Base-by-base conservation (phyloP, 371 early-diverging fungal genomes). In the Mortierella sp. region DNA sequence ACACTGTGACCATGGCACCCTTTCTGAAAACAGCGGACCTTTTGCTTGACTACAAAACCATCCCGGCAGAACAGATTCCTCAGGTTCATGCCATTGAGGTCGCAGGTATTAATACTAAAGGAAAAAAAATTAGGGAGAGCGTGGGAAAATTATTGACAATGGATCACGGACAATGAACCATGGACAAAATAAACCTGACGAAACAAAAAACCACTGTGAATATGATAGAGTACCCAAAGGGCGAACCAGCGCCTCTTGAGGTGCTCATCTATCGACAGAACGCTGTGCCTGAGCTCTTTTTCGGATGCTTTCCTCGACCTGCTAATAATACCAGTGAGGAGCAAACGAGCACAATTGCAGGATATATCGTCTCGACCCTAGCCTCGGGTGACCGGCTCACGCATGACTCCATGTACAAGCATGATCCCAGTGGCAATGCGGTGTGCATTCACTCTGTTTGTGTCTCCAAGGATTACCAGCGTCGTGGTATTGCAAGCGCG, bases 391-490 rank as follows among this genome's bases (percentile, higher is more conserved):
- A 82, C 6, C 68, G 82, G 9, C 81, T 93, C 0, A 90, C 91
- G 0, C 87, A 91, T 46, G 83, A 79, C 41, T 89, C 91, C 34
- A 91, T 93, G 92, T 67, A 73, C 15, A 34, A 41, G 0, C 89
- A 92, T 68, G 88, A 92, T 17, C 84, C 84, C 14, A 50, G 67
- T 5, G 93, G 93, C 8, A 73, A 64, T 15, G 89, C 88, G 0
- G 86, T 89, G 15, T 91, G 90, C 54, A 72, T 90, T 19, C 90
- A 90, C 59, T 90, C 91, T 30, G 91, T 91, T 9, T 90, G 90
- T 55, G 85, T 88, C 6, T 70, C 81, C 2, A 81, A 81, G 6
- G 64, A 67, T 15, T 70, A 75, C 52, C 86, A 86, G 50, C 78
- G 89, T 21, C 80, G 80, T 64, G 90, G 91, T 0, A 71, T 90